These are phyloP conservation scores for Suillus plorans DNA, from an alignment of 768 basidiomycete genomes.

Conservation along the genomic window DNA sequence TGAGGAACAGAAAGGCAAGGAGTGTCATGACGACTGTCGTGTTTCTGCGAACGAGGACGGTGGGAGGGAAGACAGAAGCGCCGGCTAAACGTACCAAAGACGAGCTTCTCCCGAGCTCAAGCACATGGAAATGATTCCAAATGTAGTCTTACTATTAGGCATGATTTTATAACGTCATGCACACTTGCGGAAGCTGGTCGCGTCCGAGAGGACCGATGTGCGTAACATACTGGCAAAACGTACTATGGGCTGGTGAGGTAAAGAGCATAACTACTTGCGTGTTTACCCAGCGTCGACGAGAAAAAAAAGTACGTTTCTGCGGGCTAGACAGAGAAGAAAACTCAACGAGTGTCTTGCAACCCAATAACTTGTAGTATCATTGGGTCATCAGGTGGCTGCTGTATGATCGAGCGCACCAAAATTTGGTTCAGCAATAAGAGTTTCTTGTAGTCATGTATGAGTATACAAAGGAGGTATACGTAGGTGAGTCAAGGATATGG, in stretches of 20 bases:
- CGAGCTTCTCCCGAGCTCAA: slow-evolving; percentile 68
- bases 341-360: not conserved
- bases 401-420: not conserved
- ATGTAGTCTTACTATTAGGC: slow-evolving; percentile 50
- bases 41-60: not conserved
- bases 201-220: not conserved
- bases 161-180: slow-evolving; percentile 56
- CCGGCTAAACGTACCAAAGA: slow-evolving; percentile 47
- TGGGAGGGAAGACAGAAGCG: not conserved
- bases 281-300: not conserved
- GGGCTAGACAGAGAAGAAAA: not conserved
- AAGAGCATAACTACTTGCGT: not conserved
- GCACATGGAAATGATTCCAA: slow-evolving; percentile 49
- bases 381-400: not conserved
- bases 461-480: slow-evolving; percentile 21
- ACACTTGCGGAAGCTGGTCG: slow-evolving; percentile 24
- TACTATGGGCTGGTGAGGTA: slow-evolving; percentile 1
- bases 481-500: slow-evolving; percentile 9
- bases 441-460: slow-evolving; percentile 5
- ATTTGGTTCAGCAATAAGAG: not conserved
- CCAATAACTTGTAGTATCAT: not conserved
- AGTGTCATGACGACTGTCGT: slow-evolving; percentile 42
- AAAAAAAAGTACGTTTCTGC: no score
- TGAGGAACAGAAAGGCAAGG: slow-evolving; percentile 44
- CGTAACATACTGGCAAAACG: not conserved